These are phyloP conservation scores for Fulvia fulva DNA, from an alignment of 2,329 filamentous ascomycete species.

Conservation along the genomic window DNA sequence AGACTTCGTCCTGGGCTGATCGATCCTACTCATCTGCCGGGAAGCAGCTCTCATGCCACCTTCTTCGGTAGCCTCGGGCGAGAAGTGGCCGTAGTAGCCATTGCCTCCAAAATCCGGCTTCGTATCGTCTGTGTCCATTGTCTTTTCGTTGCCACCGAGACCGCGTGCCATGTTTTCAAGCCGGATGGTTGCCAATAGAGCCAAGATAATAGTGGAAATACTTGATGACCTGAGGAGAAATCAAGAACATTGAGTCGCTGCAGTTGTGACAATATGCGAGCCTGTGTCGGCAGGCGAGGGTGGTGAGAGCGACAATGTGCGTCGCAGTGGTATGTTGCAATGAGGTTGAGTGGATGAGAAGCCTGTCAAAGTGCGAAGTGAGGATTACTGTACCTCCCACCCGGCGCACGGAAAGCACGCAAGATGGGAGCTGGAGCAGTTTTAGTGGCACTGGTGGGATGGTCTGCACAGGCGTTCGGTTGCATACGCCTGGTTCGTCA, in stretches of 20 bases:
- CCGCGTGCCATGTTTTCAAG: constrained; percentile 6
- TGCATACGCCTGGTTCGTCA: too few relatives aligned
- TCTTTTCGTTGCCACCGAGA: background rate
- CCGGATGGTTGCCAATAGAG: constrained; percentile 8
- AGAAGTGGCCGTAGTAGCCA: constrained; percentile 27
- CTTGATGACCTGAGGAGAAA: background rate
- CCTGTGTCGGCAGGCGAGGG: background rate
- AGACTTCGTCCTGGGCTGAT: constrained; percentile 35
- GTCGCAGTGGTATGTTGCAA: background rate
- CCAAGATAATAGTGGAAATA: constrained; percentile 18
- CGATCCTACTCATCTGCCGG: constrained; percentile 42
- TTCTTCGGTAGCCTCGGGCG: constrained; percentile 31
- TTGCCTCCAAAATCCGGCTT: constrained; percentile 21
- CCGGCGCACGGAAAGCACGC: background rate
- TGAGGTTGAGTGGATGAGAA: background rate
- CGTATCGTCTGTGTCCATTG: constrained; percentile 1
- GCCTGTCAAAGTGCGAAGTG: background rate
- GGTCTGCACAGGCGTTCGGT: too few relatives aligned
- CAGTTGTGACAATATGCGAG: background rate
- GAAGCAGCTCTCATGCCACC: constrained; percentile 22
- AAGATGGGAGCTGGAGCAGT: too few relatives aligned
- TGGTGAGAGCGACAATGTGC: background rate
- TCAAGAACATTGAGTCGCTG: background rate
- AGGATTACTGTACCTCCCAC: background rate
- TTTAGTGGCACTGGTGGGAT: too few relatives aligned